Evolutionary conservation across 139 green algal genomes (phyloP).

Genomic region (Chara braunii): DNA sequence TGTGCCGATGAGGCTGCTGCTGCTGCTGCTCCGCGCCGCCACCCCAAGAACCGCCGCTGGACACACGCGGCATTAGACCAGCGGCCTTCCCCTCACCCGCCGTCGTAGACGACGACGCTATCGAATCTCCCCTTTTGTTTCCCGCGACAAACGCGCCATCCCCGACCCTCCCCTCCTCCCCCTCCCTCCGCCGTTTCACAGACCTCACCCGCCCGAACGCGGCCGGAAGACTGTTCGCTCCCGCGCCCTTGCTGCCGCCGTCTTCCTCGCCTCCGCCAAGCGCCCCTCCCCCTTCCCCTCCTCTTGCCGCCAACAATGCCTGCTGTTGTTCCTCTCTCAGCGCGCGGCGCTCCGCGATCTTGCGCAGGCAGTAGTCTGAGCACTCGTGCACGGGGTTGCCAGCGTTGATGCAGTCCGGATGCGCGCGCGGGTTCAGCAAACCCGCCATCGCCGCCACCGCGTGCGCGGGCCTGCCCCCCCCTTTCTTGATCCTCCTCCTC

Average conservation of each 20-base stretch:
- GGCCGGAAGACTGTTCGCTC: neutral
- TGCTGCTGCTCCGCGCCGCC: neutral
- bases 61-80: too few species aligned
- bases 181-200: neutral
- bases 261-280: neutral
- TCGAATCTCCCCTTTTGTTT: too few species aligned
- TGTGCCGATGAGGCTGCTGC: neutral
- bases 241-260: neutral
- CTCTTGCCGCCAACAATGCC: too few species aligned
- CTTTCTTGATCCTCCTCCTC: too few species aligned
- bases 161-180: too few species aligned
- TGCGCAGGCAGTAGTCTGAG: conserved; percentile 30
- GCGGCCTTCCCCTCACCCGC: too few species aligned
- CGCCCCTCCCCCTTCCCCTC: conserved; percentile 2
- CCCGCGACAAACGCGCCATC: too few species aligned
- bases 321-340: too few species aligned
- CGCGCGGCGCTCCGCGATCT: conserved; percentile 38
- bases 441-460: neutral
- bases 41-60: neutral
- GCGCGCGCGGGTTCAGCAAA: neutral
- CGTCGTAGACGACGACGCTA: too few species aligned
- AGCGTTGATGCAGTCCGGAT: conserved; percentile 34
- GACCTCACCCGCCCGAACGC: neutral
- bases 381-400: conserved; percentile 38
- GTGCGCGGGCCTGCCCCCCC: too few species aligned